phyloP scores from a whole-genome alignment of 352 stramenopile species.

The Globisporangium polare region DNA sequence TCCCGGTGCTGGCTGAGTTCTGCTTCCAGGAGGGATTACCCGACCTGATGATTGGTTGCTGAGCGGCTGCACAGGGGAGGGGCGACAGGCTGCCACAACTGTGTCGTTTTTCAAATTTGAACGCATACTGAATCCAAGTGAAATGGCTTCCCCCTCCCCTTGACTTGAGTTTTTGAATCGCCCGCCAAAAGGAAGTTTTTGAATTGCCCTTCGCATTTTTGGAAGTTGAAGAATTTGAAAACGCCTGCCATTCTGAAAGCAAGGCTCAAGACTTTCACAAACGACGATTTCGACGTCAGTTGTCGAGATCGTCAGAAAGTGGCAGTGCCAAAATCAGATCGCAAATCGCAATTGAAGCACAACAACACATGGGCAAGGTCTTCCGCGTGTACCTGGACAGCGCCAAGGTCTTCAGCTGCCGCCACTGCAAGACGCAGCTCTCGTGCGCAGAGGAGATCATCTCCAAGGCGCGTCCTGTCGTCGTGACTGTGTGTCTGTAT shows the following conservation, averaged over 20 bases:
- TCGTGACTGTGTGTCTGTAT: not conserved
- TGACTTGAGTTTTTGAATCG: conserved; percentile 10
- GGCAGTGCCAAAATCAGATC: not conserved
- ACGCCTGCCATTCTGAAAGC: no score
- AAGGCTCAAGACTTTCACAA: no score
- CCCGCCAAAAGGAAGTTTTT: conserved; percentile 4
- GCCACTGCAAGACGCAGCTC: conserved; percentile 89
- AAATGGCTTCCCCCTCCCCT: conserved; percentile 1
- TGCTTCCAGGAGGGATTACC: conserved; percentile 21
- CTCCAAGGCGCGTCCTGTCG: conserved; percentile 77
- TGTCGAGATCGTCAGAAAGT: not conserved
- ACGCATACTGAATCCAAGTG: conserved; percentile 37
- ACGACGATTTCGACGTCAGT: no score
- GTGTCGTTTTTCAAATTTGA: conserved; percentile 30
- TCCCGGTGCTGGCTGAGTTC: not conserved
- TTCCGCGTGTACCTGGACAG: conserved; percentile 92
- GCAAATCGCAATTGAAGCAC: conserved; percentile 6
- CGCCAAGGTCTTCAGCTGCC: conserved; percentile 88
- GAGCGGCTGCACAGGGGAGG: not conserved
- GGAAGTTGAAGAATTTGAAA: no score
- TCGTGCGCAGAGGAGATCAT: conserved; percentile 93
- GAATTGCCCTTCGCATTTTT: no score
- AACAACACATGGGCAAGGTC: conserved; percentile 55
- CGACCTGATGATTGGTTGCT: not conserved
- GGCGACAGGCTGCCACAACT: conserved; percentile 17